Base-by-base conservation (phyloP, 2,329 filamentous ascomycete genomes). In the Penicillium sp. region DNA sequence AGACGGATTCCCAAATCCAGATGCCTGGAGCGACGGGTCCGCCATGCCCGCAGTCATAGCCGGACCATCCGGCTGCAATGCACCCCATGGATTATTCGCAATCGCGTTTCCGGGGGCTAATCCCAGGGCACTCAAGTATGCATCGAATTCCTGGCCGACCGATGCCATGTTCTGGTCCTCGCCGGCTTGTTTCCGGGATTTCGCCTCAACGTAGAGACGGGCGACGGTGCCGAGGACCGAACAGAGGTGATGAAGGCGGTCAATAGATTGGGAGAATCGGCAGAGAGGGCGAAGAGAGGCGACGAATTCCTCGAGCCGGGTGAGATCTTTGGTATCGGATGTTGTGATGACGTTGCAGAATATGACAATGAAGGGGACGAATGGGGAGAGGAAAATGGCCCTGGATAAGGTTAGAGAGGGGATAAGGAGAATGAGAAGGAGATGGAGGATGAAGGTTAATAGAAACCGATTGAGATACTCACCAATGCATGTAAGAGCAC, bases 111-210 rank as follows among this genome's bases (percentile, higher is more conserved):
- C 64, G 28, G 73, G 83, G 63, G 87, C 85, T 60, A 89, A 81
- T 0, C 87, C 87, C 16, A 90, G 79, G 25, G 87, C 86, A 66
- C 80, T 85, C 1, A 90, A 79, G 67, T 89, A 90, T 59, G 85
- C 83, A 65, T 89, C 86, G 62, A 90, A 88, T 66, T 87, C 84
- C 59, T 85, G 80, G 1, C 83, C 84, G 2, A 86, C 83, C 6
- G 81, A 80, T 3, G 75, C 76, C 69, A 84, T 79, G 52, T 76
- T 76, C 46, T 81, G 75, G 62, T 82, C 78, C 38, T 80, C 75
- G 53, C 78, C 76, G 52, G 84, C 81, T 65, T 76, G 78, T 19
- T 78, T 76, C 68, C 86, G 87, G 26, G 85, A 82, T 65, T 87
- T 88, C 28, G 86, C 83, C 67, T 88, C 84, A 6, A 89, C 79